phyloP scores from a whole-genome alignment of 192 early-diverging fungal genomes.

The Allomyces javanicus region DNA sequence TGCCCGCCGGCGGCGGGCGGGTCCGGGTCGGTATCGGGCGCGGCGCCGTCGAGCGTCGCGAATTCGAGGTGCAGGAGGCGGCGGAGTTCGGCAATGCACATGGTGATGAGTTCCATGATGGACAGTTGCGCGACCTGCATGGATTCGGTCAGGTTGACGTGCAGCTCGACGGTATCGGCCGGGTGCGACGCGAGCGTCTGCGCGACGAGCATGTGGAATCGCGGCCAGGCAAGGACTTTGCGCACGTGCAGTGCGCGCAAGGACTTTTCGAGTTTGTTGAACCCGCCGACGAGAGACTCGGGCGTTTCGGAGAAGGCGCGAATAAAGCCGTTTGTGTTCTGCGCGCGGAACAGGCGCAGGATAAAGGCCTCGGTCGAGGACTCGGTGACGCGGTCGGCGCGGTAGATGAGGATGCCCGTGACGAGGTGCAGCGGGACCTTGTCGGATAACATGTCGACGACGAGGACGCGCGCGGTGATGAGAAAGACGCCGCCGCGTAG shows the following conservation, averaged over 20 bases:
- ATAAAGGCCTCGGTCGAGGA: constrained; percentile 81
- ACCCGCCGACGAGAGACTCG: constrained; percentile 54
- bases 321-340: constrained; percentile 71
- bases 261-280: constrained; percentile 71
- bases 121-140: constrained; percentile 71
- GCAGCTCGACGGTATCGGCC: constrained; percentile 49
- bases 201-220: constrained; percentile 44
- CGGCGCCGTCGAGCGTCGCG: no score
- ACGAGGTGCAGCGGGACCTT: constrained; percentile 52
- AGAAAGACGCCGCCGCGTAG: constrained; percentile 62
- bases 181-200: constrained; percentile 26
- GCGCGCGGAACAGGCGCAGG: constrained; percentile 52
- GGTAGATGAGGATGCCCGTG: constrained; percentile 64
- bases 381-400: constrained; percentile 60
- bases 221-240: constrained; percentile 72
- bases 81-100: constrained; percentile 53
- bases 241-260: constrained; percentile 61
- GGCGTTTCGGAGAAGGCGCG: constrained; percentile 84
- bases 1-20: background rate
- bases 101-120: constrained; percentile 67
- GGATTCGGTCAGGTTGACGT: constrained; percentile 50
- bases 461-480: constrained; percentile 67
- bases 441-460: constrained; percentile 71
- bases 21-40: constrained; percentile 5
- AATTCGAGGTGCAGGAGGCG: constrained; percentile 17